phyloP scores from a whole-genome alignment of 2,329 filamentous ascomycete genomes.

The Arthrobotrys conoides region DNA sequence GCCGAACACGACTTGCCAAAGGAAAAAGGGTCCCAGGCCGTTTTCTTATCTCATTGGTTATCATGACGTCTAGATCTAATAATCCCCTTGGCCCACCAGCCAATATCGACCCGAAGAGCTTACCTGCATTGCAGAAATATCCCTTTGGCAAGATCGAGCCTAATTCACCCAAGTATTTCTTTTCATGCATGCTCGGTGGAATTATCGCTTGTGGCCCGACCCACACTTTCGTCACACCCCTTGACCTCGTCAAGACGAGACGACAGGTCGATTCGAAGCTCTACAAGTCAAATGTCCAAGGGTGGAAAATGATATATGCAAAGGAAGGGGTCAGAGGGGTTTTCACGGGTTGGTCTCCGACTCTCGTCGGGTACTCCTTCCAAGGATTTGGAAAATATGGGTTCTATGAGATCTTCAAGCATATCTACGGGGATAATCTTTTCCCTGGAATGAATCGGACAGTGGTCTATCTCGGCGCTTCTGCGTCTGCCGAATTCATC shows the following conservation, averaged over 20 bases:
- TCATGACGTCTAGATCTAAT: constrained; percentile 39
- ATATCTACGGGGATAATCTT: constrained; percentile 52
- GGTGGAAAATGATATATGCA: constrained; percentile 82
- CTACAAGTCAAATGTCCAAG: constrained; percentile 89
- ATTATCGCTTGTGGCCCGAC: constrained; percentile 55
- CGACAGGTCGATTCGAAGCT: constrained; percentile 88
- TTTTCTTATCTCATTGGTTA: constrained; percentile 15
- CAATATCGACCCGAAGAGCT: constrained; percentile 31
- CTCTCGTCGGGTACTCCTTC: constrained; percentile 72
- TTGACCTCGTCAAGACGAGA: constrained; percentile 88
- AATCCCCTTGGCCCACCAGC: constrained; percentile 41
- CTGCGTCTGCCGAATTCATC: constrained; percentile 83
- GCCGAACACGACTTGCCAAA: neutral
- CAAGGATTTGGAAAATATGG: constrained; percentile 60
- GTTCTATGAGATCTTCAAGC: constrained; percentile 60
- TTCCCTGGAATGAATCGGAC: constrained; percentile 75
- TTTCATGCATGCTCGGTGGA: constrained; percentile 85
- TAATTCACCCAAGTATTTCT: constrained; percentile 85
- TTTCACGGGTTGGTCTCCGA: constrained; percentile 90
- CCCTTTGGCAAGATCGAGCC: constrained; percentile 76
- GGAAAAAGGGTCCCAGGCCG: neutral
- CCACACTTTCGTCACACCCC: constrained; percentile 59
- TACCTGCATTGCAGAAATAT: constrained; percentile 39
- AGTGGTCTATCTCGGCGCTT: constrained; percentile 80
- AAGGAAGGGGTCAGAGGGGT: constrained; percentile 84